These are phyloP conservation scores for Xylaria flabelliformis DNA, from an alignment of 495 filamentous ascomycete genomes.

Conservation along the genomic window DNA sequence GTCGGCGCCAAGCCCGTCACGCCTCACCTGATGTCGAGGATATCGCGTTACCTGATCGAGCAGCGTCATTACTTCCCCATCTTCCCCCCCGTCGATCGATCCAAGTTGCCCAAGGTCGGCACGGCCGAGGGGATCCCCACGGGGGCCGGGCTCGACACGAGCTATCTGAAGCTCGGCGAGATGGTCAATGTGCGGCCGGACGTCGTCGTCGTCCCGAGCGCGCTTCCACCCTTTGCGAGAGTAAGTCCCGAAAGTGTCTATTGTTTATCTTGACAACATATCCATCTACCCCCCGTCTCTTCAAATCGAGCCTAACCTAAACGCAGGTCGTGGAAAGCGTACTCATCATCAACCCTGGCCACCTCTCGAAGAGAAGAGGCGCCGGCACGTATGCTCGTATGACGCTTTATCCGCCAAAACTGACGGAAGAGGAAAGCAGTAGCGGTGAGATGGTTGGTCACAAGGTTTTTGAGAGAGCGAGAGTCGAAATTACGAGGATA, in stretches of 20 bases:
- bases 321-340: constrained; percentile 82
- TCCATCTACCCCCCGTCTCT: too few relatives aligned
- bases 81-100: constrained; percentile 76
- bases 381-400: constrained; percentile 83
- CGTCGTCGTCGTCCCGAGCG: constrained; percentile 82
- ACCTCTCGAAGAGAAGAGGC: constrained; percentile 79
- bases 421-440: constrained; percentile 63
- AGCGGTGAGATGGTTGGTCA: constrained; percentile 67
- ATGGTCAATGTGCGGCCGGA: constrained; percentile 86
- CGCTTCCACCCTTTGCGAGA: constrained; percentile 84
- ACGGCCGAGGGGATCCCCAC: constrained; percentile 63
- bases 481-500: constrained; percentile 84
- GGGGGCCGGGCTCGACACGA: constrained; percentile 78
- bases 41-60: constrained; percentile 76
- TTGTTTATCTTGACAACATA: constrained; percentile 21
- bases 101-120: constrained; percentile 67
- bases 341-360: constrained; percentile 85
- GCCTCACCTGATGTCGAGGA: constrained; percentile 66
- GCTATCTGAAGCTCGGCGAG: constrained; percentile 88
- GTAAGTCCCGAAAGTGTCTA: constrained; percentile 51
- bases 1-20: constrained; percentile 58
- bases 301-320: constrained; percentile 5
- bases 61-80: constrained; percentile 91
- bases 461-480: constrained; percentile 78
- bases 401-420: constrained; percentile 66